Conservation (phyloP, 331 rosid genomes). For the Rosa hybrid region DNA sequence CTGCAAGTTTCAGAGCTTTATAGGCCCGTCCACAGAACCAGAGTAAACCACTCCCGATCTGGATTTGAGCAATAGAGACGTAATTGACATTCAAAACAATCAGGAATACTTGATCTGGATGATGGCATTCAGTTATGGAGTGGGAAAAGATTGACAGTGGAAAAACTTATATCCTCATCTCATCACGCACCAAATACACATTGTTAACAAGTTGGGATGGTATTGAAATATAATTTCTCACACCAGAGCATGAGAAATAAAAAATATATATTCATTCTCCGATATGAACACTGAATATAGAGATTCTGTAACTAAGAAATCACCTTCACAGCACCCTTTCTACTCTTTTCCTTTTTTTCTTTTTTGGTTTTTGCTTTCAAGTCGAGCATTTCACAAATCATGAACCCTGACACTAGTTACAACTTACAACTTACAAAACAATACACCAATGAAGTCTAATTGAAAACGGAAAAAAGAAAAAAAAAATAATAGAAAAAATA, state of each 20-base stretch:
- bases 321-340: constrained; percentile 22
- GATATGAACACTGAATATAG: neutral
- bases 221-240: neutral
- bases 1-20: no score
- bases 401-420: constrained; percentile 32
- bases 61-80: no score
- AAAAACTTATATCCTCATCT: neutral
- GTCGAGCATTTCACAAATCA: constrained; percentile 50
- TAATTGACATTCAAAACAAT: no score
- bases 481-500: neutral
- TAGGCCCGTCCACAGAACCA: no score
- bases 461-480: neutral
- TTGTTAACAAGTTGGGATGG: neutral
- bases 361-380: constrained; percentile 29
- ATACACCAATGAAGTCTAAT: constrained; percentile 27
- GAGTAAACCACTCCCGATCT: no score
- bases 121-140: neutral
- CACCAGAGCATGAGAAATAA: neutral
- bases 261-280: constrained; percentile 7
- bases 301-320: neutral
- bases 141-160: neutral
- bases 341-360: neutral
- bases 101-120: no score
- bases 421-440: constrained; percentile 52
- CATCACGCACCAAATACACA: neutral